phyloP scores from a whole-genome alignment of 768 basidiomycete genomes.

The Suillus paluster region DNA sequence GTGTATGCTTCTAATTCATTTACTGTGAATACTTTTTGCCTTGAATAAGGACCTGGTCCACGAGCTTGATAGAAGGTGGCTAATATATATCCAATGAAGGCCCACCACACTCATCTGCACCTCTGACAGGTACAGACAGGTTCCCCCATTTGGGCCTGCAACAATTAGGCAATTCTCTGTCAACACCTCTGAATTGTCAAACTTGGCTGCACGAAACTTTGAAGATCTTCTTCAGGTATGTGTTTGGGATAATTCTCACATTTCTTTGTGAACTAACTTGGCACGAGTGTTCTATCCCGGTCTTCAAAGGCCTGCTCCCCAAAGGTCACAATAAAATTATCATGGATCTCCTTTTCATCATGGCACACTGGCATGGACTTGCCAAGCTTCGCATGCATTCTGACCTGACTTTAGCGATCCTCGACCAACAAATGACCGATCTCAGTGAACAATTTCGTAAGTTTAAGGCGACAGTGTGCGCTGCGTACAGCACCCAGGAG shows the following conservation, averaged over 20 bases:
- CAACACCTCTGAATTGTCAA: too few relatives aligned
- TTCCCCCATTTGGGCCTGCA: too few relatives aligned
- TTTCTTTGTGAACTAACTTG: background rate
- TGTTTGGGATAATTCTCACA: too few relatives aligned
- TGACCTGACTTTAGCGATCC: conserved; percentile 7
- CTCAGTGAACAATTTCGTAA: too few relatives aligned
- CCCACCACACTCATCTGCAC: too few relatives aligned
- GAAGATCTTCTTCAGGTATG: background rate
- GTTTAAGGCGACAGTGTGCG: too few relatives aligned
- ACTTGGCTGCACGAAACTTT: too few relatives aligned
- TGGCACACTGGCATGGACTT: conserved; percentile 39
- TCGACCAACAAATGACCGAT: too few relatives aligned
- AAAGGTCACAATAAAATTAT: conserved; percentile 25
- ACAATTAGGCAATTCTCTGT: too few relatives aligned
- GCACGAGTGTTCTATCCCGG: conserved; percentile 38
- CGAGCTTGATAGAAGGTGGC: conserved; percentile 12
- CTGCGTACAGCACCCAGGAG: too few relatives aligned
- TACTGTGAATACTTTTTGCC: conserved; percentile 9
- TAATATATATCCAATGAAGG: too few relatives aligned
- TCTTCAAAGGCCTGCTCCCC: conserved; percentile 42
- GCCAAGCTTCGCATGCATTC: conserved; percentile 42
- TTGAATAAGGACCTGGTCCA: conserved; percentile 31
- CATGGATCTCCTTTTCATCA: conserved; percentile 29
- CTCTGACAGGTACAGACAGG: too few relatives aligned
- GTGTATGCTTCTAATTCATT: background rate